Percentiles rank a stretch among this genome's conserved stretches.
These are phyloP conservation scores for Boechera retrofracta DNA, from an alignment of 345 rosid genomes.

Conservation along the genomic window DNA sequence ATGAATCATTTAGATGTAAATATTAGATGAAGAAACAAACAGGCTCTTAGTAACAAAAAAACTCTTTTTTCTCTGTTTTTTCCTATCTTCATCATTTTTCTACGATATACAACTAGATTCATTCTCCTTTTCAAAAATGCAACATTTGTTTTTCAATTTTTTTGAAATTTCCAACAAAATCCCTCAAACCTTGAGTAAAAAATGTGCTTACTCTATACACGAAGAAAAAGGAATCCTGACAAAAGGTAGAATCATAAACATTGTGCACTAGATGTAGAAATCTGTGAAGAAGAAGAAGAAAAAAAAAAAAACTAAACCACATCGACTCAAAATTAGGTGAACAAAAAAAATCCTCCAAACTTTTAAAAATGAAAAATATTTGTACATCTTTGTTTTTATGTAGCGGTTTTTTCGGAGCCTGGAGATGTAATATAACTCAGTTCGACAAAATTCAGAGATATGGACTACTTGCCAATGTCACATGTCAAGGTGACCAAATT, in stretches of 20 bases:
- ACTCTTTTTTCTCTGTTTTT: too few species aligned
- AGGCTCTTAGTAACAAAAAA: background rate
- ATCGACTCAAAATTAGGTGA: background rate
- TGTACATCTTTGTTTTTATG: too few species aligned
- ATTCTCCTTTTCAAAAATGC: too few species aligned
- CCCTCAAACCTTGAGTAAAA: background rate
- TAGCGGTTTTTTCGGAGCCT: background rate
- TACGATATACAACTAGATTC: background rate
- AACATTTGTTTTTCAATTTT: background rate
- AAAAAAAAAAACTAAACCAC: background rate
- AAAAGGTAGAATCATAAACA: background rate
- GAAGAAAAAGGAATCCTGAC: background rate
- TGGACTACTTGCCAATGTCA: background rate
- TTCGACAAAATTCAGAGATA: too few species aligned
- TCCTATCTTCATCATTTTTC: background rate
- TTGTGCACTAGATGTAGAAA: background rate
- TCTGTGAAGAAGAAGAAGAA: background rate
- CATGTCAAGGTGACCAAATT: background rate
- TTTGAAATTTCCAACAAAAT: background rate
- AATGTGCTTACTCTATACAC: too few species aligned
- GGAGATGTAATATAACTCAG: background rate
- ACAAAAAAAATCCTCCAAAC: background rate
- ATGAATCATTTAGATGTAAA: too few species aligned
- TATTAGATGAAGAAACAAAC: too few species aligned
- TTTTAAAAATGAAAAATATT: too few species aligned